These are phyloP conservation scores for Collariella sp. DNA, from an alignment of 495 filamentous ascomycete species.

Conservation along the genomic window DNA sequence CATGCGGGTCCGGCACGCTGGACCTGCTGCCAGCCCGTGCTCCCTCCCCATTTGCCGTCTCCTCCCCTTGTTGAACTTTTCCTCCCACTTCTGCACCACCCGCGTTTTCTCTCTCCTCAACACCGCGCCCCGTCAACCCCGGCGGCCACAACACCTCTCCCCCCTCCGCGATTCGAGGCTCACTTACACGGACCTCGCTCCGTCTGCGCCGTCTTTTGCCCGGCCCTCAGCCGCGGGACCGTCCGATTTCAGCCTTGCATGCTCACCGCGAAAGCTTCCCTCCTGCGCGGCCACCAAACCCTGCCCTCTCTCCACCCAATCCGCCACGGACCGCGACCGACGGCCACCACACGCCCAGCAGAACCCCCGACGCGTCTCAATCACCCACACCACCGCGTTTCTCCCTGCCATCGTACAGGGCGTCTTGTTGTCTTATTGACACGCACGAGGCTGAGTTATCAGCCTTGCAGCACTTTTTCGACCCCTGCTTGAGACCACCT, in stretches of 20 bases:
- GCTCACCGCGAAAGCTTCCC: constrained; percentile 4
- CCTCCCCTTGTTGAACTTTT: constrained; percentile 29
- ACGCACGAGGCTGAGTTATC: constrained; percentile 29
- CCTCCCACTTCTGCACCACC: constrained; percentile 14
- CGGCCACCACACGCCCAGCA: constrained; percentile 23
- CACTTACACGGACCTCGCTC: neutral
- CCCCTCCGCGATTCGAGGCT: neutral
- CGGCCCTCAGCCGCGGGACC: neutral
- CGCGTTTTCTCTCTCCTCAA: neutral
- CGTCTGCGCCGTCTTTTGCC: neutral
- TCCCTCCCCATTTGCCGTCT: constrained; percentile 25
- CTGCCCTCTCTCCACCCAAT: constrained; percentile 27
- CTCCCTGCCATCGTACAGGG: neutral
- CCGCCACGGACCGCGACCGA: constrained; percentile 26
- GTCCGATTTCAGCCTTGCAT: constrained; percentile 11
- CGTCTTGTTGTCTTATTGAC: neutral
- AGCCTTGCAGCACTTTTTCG: constrained; percentile 31
- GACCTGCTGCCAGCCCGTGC: constrained; percentile 10
- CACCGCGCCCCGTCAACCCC: neutral
- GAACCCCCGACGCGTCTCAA: constrained; percentile 22
- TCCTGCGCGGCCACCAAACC: constrained; percentile 17
- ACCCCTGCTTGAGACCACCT: constrained; percentile 12
- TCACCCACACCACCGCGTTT: constrained; percentile 9
- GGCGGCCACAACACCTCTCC: neutral
- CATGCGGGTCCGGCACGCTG: constrained; percentile 25